Evolutionary conservation across 2,329 filamentous ascomycete species (phyloP).

Genomic region (Lecanicillium sp.): DNA sequence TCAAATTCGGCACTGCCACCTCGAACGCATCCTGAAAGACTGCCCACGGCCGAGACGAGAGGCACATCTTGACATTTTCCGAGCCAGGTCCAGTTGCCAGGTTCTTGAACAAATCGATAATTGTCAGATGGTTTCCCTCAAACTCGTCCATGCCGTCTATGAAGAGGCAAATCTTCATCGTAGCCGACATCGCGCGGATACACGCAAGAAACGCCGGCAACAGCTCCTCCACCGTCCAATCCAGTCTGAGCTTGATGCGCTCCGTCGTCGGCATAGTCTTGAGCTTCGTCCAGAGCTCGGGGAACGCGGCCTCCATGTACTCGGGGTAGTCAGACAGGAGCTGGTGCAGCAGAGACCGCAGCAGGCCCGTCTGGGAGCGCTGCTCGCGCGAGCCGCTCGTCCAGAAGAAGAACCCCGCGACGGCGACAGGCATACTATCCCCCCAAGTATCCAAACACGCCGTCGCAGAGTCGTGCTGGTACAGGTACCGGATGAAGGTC

Average conservation of each 20-base stretch:
- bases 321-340: constrained; percentile 23
- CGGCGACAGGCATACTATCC: constrained; percentile 20
- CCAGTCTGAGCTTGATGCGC: constrained; percentile 23
- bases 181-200: constrained; percentile 17
- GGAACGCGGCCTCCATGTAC: constrained; percentile 23
- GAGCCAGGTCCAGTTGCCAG: constrained; percentile 16
- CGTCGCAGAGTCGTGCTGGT: constrained; percentile 18
- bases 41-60: constrained; percentile 27
- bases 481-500: constrained; percentile 36
- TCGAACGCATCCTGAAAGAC: constrained; percentile 24
- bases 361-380: constrained; percentile 30
- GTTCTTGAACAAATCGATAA: constrained; percentile 25
- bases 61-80: constrained; percentile 25
- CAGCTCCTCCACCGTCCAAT: constrained; percentile 28
- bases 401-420: constrained; percentile 41
- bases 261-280: constrained; percentile 25
- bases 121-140: constrained; percentile 23
- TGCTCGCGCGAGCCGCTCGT: constrained; percentile 33
- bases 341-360: constrained; percentile 32
- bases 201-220: constrained; percentile 21
- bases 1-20: constrained; percentile 21
- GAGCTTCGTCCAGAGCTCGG: constrained; percentile 24
- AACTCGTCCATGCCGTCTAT: constrained; percentile 31
- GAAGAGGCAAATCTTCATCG: constrained; percentile 23
- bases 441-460: constrained; percentile 22